Base-by-base conservation (phyloP, 768 basidiomycete genomes). In the Sutorius australiensis region DNA sequence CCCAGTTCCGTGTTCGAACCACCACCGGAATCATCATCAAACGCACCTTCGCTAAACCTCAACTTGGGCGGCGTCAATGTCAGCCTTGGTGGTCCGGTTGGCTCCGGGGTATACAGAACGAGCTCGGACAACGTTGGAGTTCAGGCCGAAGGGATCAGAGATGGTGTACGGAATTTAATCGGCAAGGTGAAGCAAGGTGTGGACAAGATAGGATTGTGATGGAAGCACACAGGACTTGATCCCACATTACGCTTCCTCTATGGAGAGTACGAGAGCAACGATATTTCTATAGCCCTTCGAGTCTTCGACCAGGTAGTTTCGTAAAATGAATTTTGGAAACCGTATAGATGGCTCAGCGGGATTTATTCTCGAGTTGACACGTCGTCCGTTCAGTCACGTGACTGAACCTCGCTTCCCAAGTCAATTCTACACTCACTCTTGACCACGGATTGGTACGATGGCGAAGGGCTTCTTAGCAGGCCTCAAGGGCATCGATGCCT, bases 401-500 rank as follows among this genome's bases (percentile, higher is more conserved):
- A 48, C 24, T 21, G 31, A 4, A 24, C 24, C 47, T 39, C 21
- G 36, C 10, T 19, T 50, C 32, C 52, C 24, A 9, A 47, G 33
- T 0, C 36, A n/a, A 39, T 28, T 32, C 11, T 13, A 27, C 17
- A 53, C 39, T 44, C 51, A 36, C 51, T 54, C 41, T 37, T 57
- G 54, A 62, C 58, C 54, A 56, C 55, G 52, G 56, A 54, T 61
- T 60, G 47, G 63, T 51, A 48, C 50, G n/a, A 89, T 89, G 87
- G 87, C 88, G 60, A 92, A 86, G 73, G 84, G 87, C 59, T 72
- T 91, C 60, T 78, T 92, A 65, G 80, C 78, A 45, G 80, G 77
- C 60, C 79, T 98, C 63, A 93, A 90, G 69, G 92, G 93, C 67
- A 80, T 98, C 49, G 97, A 99, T 77, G 97, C 97, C 72, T 99